Conservation (phyloP, 176 grass and related monocot species). For the Juncus inflexus region DNA sequence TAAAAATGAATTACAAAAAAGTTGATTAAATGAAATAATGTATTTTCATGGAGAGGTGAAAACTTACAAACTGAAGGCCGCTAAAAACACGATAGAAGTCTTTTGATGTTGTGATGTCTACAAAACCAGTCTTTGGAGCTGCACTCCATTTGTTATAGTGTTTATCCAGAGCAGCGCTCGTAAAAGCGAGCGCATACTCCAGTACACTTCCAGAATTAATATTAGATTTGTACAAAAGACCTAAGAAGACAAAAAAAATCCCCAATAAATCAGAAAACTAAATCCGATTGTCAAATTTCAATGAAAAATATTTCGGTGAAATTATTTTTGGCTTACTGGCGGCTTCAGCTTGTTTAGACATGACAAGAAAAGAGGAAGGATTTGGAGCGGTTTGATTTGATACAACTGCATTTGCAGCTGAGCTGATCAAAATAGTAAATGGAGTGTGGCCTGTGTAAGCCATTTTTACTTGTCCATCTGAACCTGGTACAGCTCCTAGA, state of each 20-base stretch:
- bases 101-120: conserved; percentile 95
- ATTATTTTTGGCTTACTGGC: conserved; percentile 52
- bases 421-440: conserved; percentile 58
- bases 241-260: conserved; percentile 28
- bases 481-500: conserved; percentile 79
- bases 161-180: conserved; percentile 91
- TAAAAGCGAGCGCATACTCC: conserved; percentile 97
- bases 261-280: too few species aligned
- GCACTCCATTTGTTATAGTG: conserved; percentile 99
- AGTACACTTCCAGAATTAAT: conserved; percentile 79
- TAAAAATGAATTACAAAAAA: conserved; percentile 15
- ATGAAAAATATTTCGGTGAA: too few species aligned
- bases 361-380: conserved; percentile 84
- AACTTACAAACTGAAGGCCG: conserved; percentile 97
- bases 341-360: conserved; percentile 99
- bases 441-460: conserved; percentile 57
- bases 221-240: conserved; percentile 84
- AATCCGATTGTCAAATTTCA: too few species aligned
- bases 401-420: conserved; percentile 52
- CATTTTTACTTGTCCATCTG: conserved; percentile 70
- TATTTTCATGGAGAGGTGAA: conserved; percentile 3
- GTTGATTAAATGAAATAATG: conserved; percentile 7
- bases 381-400: conserved; percentile 75
- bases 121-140: conserved; percentile 93
- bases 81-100: conserved; percentile 98